phyloP scores from a whole-genome alignment of 2,329 filamentous ascomycete species.

The Scytalidium lignicola region DNA sequence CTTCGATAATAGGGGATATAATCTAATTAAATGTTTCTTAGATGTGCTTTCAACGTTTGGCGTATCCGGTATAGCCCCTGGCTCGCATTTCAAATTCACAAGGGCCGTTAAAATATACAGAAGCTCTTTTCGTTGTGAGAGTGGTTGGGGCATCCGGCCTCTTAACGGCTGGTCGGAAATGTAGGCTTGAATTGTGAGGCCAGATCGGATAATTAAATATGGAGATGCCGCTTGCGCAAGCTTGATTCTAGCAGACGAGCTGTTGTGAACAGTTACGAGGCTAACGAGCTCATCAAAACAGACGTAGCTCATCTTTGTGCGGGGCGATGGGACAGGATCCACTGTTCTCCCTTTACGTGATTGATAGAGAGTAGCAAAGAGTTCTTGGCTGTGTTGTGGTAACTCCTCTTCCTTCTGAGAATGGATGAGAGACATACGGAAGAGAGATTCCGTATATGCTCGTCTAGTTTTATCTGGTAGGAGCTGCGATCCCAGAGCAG shows the following conservation, averaged over 20 bases:
- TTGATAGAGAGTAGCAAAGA: conserved; percentile 58
- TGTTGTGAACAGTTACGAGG: conserved; percentile 52
- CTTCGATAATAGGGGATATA: conserved; percentile 73
- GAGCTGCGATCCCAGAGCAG: conserved; percentile 59
- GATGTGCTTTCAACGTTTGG: conserved; percentile 48
- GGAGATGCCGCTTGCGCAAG: conserved; percentile 74
- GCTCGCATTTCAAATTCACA: conserved; percentile 62
- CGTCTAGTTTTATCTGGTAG: conserved; percentile 64
- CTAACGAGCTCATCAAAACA: conserved; percentile 76
- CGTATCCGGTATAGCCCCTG: conserved; percentile 59
- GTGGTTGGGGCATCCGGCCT: conserved; percentile 82
- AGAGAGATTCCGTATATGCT: conserved; percentile 69
- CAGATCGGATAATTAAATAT: conserved; percentile 76
- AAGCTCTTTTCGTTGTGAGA: conserved; percentile 74
- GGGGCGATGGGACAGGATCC: conserved; percentile 56
- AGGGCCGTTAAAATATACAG: conserved; percentile 64
- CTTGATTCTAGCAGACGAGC: conserved; percentile 19
- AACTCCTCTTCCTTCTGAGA: conserved; percentile 55
- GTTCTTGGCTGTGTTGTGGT: conserved; percentile 42
- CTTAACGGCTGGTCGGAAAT: conserved; percentile 87
- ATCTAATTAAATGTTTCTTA: conserved; percentile 70
- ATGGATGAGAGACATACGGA: conserved; percentile 79
- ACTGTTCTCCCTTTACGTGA: conserved; percentile 68
- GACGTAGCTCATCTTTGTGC: conserved; percentile 71
- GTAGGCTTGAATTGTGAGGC: conserved; percentile 76